Evolutionary conservation across 202 grass and related monocot species (phyloP).

Genomic region (Schoenoplectus tabernaemontani): DNA sequence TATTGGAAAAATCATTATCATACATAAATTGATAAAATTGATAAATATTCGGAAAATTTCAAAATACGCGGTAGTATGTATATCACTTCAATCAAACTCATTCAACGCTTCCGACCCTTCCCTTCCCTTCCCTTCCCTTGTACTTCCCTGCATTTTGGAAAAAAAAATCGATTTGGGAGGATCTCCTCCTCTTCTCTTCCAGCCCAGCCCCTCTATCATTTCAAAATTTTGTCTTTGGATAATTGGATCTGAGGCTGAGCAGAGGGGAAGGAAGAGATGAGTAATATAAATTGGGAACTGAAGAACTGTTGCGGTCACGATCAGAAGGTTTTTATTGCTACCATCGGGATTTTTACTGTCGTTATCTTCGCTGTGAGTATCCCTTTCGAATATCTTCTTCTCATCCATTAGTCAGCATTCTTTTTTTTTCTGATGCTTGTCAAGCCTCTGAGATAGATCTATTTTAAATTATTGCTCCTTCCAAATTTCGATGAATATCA

Average conservation of each 20-base stretch:
- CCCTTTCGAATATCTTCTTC: not conserved
- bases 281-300: slow-evolving; percentile 89
- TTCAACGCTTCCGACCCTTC: not conserved
- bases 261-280: not conserved
- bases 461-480: not conserved
- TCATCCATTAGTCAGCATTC: not conserved
- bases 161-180: not conserved
- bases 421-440: not conserved
- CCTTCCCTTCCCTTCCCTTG: too few species aligned
- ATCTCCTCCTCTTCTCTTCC: not conserved
- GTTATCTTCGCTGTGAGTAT: slow-evolving; percentile 74
- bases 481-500: not conserved
- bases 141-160: slow-evolving; percentile 10
- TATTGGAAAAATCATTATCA: too few species aligned
- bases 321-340: slow-evolving; percentile 69
- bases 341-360: slow-evolving; percentile 76
- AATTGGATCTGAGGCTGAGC: not conserved
- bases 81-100: not conserved
- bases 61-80: slow-evolving; percentile 2
- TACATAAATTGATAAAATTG: too few species aligned
- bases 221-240: not conserved
- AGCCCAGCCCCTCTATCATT: too few species aligned
- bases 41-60: not conserved
- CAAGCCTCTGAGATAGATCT: not conserved
- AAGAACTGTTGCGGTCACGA: slow-evolving; percentile 62